phyloP scores from a whole-genome alignment of 2,329 filamentous ascomycete genomes.

The Neocucurbitaria cava region DNA sequence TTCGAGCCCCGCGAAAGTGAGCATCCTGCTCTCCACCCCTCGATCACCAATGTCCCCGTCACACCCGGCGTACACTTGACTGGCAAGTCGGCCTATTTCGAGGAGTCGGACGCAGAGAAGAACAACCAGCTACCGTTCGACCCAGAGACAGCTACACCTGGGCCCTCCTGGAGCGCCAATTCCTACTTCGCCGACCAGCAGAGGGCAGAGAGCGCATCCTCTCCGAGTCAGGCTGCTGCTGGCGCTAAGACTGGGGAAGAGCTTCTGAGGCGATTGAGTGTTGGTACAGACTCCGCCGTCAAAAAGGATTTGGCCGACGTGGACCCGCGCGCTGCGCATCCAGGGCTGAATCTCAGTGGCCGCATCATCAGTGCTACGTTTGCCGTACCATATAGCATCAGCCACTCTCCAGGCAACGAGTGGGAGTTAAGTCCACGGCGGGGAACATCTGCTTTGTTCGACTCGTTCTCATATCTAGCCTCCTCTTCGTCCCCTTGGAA shows the following conservation, averaged over 20 bases:
- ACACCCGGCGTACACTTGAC: conserved; percentile 50
- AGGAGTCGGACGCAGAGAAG: conserved; percentile 24
- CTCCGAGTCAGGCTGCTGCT: conserved; percentile 52
- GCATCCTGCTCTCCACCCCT: conserved; percentile 51
- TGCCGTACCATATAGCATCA: conserved; percentile 67
- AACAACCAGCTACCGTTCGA: conserved; percentile 37
- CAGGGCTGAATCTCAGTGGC: conserved; percentile 65
- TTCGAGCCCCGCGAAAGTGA: conserved; percentile 35
- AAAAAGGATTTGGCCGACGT: conserved; percentile 54
- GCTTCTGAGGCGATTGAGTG: conserved; percentile 61
- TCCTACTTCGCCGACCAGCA: conserved; percentile 44
- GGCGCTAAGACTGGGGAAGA: conserved; percentile 58
- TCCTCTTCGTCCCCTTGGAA: conserved; percentile 87
- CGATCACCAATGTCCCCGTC: conserved; percentile 50
- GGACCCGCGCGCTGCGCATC: conserved; percentile 63
- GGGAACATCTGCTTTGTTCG: conserved; percentile 90
- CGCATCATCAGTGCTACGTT: conserved; percentile 70
- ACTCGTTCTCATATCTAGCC: conserved; percentile 86
- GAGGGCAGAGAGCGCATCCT: conserved; percentile 26
- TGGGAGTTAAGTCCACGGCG: conserved; percentile 78
- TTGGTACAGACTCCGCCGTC: conserved; percentile 46
- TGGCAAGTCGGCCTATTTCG: conserved; percentile 49
- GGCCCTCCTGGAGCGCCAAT: conserved; percentile 47
- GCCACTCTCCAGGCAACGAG: conserved; percentile 59
- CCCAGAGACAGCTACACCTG: conserved; percentile 37